Evolutionary conservation across 2,329 filamentous ascomycete genomes (phyloP), one percentile per base, ranked within the genome.

Genomic region (Hypoxylon sp.): DNA sequence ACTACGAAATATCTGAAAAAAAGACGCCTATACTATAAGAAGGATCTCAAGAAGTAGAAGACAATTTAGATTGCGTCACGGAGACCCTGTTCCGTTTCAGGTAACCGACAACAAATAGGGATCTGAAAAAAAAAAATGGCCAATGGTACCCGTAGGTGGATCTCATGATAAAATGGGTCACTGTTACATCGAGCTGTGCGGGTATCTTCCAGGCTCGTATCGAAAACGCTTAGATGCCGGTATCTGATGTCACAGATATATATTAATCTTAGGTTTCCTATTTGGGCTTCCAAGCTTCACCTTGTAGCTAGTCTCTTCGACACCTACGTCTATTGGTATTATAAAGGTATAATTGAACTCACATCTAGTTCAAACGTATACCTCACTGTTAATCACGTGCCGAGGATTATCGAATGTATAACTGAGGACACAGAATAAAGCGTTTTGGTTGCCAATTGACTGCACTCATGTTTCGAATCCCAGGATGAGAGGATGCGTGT

Each of bases 141-240:
- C 44, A 52, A 61, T 51, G n/a, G 13, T 22, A 14, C n/a, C n/a
- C 24, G 35, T 51, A n/a, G 46, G 56, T 55, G 56, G 53, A 42
- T 62, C 39, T 48, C 5, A n/a, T 24, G 59, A 61, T 47, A 61
- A 47, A 26, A 35, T 44, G 29, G 53, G 46, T 63, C 52, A 52
- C 46, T 57, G 46, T 63, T 57, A 52, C 46, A 63, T 53, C 24
- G 60, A 46, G 46, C 35, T 14, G 35, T 33, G 35, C 33, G 52
- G 51, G 44, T 33, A 51, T 57, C 52, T 13, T 51, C 50, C 42
- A 55, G 52, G 6, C 29, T 35, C 10, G 54, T 42, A 19, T 54
- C 19, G 26, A 19, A 35, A n/a, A 37, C 2, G 3, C 13, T 33
- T 48, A 46, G 42, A 17, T 48, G 26, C 29, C 29, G 22, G 24